phyloP scores from a whole-genome alignment of 768 basidiomycete genomes.

The Crucibulum laeve region DNA sequence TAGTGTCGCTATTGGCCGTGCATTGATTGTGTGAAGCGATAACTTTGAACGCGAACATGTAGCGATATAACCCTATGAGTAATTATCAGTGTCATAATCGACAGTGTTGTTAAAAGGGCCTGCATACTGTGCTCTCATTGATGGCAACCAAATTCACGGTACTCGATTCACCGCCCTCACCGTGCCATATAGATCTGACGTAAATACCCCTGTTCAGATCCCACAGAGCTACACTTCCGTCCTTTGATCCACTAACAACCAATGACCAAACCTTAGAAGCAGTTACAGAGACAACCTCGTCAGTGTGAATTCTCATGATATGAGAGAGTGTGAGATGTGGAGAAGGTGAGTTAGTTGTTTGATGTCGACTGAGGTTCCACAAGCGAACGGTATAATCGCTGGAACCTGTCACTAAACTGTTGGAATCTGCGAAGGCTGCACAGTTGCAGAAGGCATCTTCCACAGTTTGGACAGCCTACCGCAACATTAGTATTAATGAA shows the following conservation, averaged over 20 bases:
- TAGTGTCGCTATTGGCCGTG: constrained; percentile 65
- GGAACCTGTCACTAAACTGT: constrained; percentile 75
- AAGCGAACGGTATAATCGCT: constrained; percentile 78
- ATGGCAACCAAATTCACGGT: constrained; percentile 69
- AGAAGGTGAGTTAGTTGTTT: constrained; percentile 16
- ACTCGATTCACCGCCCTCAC: constrained; percentile 28
- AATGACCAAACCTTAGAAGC: constrained; percentile 82
- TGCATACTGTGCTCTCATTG: constrained; percentile 77
- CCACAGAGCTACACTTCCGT: constrained; percentile 87
- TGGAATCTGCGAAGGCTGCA: constrained; percentile 72
- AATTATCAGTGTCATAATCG: neutral
- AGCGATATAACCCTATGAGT: constrained; percentile 75
- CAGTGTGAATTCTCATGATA: constrained; percentile 78
- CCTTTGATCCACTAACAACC: constrained; percentile 77
- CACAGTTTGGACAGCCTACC: constrained; percentile 67
- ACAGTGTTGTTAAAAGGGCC: neutral
- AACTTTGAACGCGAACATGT: constrained; percentile 71
- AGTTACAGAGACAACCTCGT: constrained; percentile 60
- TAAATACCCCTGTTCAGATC: constrained; percentile 84
- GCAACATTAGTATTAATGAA: neutral
- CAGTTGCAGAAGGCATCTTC: constrained; percentile 72
- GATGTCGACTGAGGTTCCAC: constrained; percentile 60
- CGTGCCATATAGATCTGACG: constrained; percentile 76
- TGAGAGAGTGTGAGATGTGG: constrained; percentile 48
- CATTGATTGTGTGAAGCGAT: constrained; percentile 85